phyloP scores from a whole-genome alignment of 139 green algal species.

The Penium margaritaceum region DNA sequence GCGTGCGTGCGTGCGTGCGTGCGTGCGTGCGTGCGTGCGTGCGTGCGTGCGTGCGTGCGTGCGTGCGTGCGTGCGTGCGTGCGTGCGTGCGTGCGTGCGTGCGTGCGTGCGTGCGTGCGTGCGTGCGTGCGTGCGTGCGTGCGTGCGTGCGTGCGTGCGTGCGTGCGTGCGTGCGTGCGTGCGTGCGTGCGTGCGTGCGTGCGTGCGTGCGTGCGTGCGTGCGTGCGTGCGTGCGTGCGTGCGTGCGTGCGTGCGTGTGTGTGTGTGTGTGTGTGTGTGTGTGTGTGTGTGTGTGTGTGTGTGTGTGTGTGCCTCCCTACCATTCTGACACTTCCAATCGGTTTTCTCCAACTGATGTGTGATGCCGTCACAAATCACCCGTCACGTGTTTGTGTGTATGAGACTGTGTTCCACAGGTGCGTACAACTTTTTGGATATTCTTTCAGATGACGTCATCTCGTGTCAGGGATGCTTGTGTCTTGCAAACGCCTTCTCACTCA shows the following conservation, averaged over 20 bases:
- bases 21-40: constrained; percentile 18
- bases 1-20: constrained; percentile 18
- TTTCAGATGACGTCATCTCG: too few species aligned
- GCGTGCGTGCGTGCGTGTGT: constrained; percentile 11
- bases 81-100: constrained; percentile 12
- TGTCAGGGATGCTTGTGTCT: too few species aligned
- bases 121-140: constrained; percentile 13
- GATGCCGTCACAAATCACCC: too few species aligned
- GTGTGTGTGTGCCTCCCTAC: constrained; percentile 4
- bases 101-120: constrained; percentile 10
- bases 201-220: constrained; percentile 12
- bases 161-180: constrained; percentile 10
- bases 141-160: constrained; percentile 10
- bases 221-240: constrained; percentile 10
- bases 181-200: constrained; percentile 12
- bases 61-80: constrained; percentile 10
- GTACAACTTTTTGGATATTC: too few species aligned
- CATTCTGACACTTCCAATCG: too few species aligned
- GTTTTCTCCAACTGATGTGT: too few species aligned
- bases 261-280: constrained; percentile 2
- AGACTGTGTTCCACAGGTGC: too few species aligned
- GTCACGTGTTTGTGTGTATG: too few species aligned
- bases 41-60: constrained; percentile 10
- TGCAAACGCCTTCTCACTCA: too few species aligned
- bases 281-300: constrained; percentile 5